Conservation (phyloP, 306 rosid genomes). For the Inga leiocalycina region DNA sequence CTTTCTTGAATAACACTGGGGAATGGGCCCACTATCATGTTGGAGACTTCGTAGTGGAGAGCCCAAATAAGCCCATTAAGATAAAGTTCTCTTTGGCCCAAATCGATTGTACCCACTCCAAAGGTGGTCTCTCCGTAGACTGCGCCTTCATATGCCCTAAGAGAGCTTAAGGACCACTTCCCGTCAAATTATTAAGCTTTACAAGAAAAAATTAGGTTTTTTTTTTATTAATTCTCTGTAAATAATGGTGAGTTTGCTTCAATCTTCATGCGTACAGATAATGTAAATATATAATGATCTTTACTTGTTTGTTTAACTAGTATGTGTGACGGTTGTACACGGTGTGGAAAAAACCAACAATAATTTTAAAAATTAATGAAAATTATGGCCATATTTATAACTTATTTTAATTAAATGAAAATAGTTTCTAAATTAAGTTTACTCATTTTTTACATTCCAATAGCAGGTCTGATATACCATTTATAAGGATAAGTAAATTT, state of each 20-base stretch:
- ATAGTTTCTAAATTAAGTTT: no score
- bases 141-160: constrained; percentile 62
- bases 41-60: constrained; percentile 57
- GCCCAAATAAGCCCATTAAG: constrained; percentile 39
- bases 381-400: background rate
- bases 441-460: no score
- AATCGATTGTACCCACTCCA: constrained; percentile 92
- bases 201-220: background rate
- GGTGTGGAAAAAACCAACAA: background rate
- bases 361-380: background rate
- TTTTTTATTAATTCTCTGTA: background rate
- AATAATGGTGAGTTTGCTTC: background rate
- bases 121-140: constrained; percentile 86
- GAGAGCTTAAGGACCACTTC: constrained; percentile 25
- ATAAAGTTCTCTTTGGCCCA: constrained; percentile 81
- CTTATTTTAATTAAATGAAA: no score
- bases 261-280: background rate
- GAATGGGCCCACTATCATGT: constrained; percentile 65
- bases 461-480: no score
- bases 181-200: background rate
- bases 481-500: no score
- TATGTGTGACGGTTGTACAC: background rate
- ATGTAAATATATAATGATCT: background rate
- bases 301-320: background rate
- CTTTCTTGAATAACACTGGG: constrained; percentile 51